Conservation (phyloP, 2,329 filamentous ascomycete genomes). For the Zelopaecilomyces penicillatus region DNA sequence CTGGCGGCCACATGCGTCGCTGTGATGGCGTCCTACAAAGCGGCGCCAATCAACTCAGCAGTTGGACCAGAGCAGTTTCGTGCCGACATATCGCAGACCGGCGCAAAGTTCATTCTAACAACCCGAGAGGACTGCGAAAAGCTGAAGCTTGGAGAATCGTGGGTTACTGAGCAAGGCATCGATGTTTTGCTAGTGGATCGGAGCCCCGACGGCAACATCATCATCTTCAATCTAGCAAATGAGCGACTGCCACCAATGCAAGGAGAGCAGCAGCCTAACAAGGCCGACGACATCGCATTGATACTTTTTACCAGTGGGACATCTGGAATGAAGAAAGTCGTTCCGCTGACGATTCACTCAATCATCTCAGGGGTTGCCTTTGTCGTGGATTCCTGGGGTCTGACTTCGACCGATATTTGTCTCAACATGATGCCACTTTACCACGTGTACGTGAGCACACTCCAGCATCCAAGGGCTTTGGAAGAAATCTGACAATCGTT, state of each 20-base stretch:
- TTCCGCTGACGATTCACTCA: constrained; percentile 42
- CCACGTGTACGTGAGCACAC: constrained; percentile 36
- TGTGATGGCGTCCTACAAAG: constrained; percentile 40
- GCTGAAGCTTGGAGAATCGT: constrained; percentile 26
- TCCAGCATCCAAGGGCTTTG: background rate
- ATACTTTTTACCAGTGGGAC: constrained; percentile 51
- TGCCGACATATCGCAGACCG: constrained; percentile 39
- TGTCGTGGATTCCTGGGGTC: constrained; percentile 45
- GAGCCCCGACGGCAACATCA: constrained; percentile 27
- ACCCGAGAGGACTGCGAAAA: constrained; percentile 30
- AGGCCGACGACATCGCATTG: constrained; percentile 38
- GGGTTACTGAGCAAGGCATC: constrained; percentile 25
- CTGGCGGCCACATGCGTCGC: constrained; percentile 43
- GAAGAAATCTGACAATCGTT: constrained; percentile 5
- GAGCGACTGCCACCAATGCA: constrained; percentile 2
- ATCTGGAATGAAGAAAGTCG: constrained; percentile 50
- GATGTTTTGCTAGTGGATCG: constrained; percentile 31
- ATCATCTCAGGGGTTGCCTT: constrained; percentile 42
- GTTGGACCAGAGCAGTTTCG: constrained; percentile 42
- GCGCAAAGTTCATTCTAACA: constrained; percentile 38
- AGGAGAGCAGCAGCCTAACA: constrained; percentile 25
- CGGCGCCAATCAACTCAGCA: constrained; percentile 42
- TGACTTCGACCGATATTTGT: constrained; percentile 39
- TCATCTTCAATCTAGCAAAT: constrained; percentile 15
- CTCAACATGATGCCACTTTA: constrained; percentile 54